Base-by-base conservation (phyloP, 768 basidiomycete species). In the Phlebiopsis gigantea region DNA sequence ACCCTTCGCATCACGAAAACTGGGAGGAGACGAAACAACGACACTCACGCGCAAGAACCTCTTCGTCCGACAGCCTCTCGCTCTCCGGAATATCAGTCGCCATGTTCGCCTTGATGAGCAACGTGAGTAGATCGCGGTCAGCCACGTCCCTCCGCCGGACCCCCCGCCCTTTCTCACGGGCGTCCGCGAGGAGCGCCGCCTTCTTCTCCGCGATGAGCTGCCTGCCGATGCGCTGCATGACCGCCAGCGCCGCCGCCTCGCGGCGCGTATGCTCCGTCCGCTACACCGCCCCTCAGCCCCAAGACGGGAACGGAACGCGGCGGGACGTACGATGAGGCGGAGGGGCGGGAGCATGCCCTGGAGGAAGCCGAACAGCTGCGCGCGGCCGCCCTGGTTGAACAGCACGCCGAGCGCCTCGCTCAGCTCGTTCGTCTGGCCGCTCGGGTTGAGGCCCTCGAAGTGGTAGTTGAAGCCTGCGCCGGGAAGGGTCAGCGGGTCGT, bases 101-200 rank as follows among this genome's bases (percentile, higher is more conserved):
- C 71, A 84, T 78, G 64, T 88, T 89, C 3, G 86, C 85, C 56
- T 76, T 75, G 42, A 88, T 71, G 2, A 88, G 72, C 25, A 87
- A 62, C 0, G 80, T 82, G 2, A 88, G 71, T 2, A 89, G 64
- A 69, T 88, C 86, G n/a, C 81, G 76, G 22, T 73, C 73, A 0
- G 60, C 61, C 14, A 72, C 49, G 17, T 67, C 65, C 57, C 71
- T 68, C 70, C 73, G 45, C 49, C 57, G 50, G 4, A 26, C 46
- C 5, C 65, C 68, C 58, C 48, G 41, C 3, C 44, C 44, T 10
- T 25, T 25, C 19, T 52, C 41, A 5, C n/a, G 48, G 39, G 42
- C 50, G 4, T 65, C 67, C 14, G 58, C 57, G 10, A 62, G 55
- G 5, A 76, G 67, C 8, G 63, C 69, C 2, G 66, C 66, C 59